Evolutionary conservation across 495 filamentous ascomycete genomes (phyloP), one percentile per base, ranked within the genome.

Genomic region (Chaetomium fimeti): DNA sequence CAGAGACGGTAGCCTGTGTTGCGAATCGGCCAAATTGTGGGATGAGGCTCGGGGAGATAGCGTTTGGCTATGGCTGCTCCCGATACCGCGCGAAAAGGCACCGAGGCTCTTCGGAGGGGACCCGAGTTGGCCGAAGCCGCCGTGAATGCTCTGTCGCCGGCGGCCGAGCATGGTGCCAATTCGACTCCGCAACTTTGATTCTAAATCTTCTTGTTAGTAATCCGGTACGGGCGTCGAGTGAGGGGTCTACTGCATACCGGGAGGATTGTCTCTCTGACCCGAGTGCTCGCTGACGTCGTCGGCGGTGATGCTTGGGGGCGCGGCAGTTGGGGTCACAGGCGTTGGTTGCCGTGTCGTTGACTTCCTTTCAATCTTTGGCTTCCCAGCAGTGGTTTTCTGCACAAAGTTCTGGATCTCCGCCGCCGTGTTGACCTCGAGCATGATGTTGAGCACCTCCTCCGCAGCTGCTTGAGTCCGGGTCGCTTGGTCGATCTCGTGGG

Each of bases 321-420:
- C 73, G 24, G 66, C 57, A 9, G 70, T 66, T 42, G 66, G 59
- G 68, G 66, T 74, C 70, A 61, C 74, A 69, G 74, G 74, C 57
- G 75, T 79, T 40, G 75, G 72, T 63, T 79, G 75, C 61, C 76
- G 73, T 28, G 71, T 74, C 60, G 71, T 74, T 61, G 74, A 71
- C 71, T 70, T 78, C 66, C 76, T 74, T 67, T 80, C 80, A 57
- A 76, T 64, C 71, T 75, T 80, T 67, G 81, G 76, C 69, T 84
- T 79, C 64, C 84, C 83, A 20, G 72, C 66, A 2, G 76, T 79
- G 16, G 71, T 79, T 56, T 80, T 79, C 40, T 78, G 71, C 6
- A 87, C 87, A 75, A 94, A 98, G 28, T 87, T 89, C 72, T 91
- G 91, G 61, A 98, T 96, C 75, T 99, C 95, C 72, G 90, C 89